phyloP scores from a whole-genome alignment of 2,329 filamentous ascomycete genomes.

The Neonectria neomacrospora region DNA sequence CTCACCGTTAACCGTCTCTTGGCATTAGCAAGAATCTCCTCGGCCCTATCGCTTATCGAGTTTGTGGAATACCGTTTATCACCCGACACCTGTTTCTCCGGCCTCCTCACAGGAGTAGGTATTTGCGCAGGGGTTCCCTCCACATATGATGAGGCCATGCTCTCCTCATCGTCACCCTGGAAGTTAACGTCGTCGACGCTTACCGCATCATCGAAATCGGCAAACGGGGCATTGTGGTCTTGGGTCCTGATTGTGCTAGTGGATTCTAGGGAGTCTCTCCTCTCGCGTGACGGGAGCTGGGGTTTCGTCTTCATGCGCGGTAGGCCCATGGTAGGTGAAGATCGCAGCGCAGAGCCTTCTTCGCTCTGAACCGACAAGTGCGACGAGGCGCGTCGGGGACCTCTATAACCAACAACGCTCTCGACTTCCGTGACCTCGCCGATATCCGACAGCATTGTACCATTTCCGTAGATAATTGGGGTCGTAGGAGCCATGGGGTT shows the following conservation, averaged over 20 bases:
- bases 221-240: conserved; percentile 61
- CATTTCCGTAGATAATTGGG: conserved; percentile 75
- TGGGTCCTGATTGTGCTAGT: conserved; percentile 69
- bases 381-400: conserved; percentile 53
- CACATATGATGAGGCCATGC: conserved; percentile 67
- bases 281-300: conserved; percentile 57
- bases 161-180: conserved; percentile 75
- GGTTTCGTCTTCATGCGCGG: conserved; percentile 57
- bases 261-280: conserved; percentile 68
- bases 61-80: conserved; percentile 77
- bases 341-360: conserved; percentile 51
- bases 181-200: conserved; percentile 74
- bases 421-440: conserved; percentile 67
- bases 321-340: conserved; percentile 60
- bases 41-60: conserved; percentile 82
- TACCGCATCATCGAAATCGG: conserved; percentile 69
- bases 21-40: conserved; percentile 91
- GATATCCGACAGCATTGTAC: conserved; percentile 76
- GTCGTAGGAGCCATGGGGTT: conserved; percentile 65
- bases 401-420: conserved; percentile 56
- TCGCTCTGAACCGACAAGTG: conserved; percentile 49
- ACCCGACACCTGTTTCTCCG: conserved; percentile 30
- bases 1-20: conserved; percentile 88
- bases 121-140: conserved; percentile 55
- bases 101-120: conserved; percentile 24